These are phyloP conservation scores for Erysimum cheiri DNA, from an alignment of 441 rosid species.

Conservation along the genomic window DNA sequence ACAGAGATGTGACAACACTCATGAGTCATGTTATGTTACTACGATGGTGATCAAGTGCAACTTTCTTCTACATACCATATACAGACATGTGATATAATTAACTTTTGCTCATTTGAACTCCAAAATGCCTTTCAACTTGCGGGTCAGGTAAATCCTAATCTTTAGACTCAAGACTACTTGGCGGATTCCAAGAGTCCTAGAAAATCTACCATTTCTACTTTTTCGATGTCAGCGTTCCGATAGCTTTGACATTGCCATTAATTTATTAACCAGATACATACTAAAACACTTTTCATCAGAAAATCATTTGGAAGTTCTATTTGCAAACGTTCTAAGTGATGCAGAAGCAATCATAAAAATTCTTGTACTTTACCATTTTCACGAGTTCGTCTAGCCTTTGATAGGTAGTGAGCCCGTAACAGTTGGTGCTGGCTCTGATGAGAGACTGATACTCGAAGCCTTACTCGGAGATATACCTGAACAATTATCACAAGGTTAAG, in stretches of 20 bases:
- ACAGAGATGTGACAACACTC: conserved; percentile 2
- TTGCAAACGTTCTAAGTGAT: not conserved
- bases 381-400: not conserved
- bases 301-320: not conserved
- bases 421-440: conserved; percentile 16
- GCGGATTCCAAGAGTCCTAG: not conserved
- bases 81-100: not conserved
- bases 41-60: conserved; percentile 13
- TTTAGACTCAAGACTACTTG: not conserved
- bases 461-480: conserved; percentile 20
- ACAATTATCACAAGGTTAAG: conserved; percentile 22
- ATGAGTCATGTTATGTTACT: conserved; percentile 6
- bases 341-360: not conserved
- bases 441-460: not conserved
- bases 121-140: conserved; percentile 3
- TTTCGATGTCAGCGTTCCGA: not conserved
- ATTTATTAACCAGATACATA: conserved; percentile 11
- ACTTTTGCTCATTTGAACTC: conserved; percentile 1
- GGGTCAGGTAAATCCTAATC: conserved; percentile 5
- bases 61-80: conserved; percentile 3
- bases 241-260: not conserved
- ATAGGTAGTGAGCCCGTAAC: not conserved
- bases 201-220: not conserved
- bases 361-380: not conserved
- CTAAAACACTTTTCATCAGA: conserved; percentile 6